Percentiles rank a stretch among this genome's conserved stretches.
Evolutionary conservation across 2,329 filamentous ascomycete genomes (phyloP).

Genomic region (Hymenoscyphus albidus): DNA sequence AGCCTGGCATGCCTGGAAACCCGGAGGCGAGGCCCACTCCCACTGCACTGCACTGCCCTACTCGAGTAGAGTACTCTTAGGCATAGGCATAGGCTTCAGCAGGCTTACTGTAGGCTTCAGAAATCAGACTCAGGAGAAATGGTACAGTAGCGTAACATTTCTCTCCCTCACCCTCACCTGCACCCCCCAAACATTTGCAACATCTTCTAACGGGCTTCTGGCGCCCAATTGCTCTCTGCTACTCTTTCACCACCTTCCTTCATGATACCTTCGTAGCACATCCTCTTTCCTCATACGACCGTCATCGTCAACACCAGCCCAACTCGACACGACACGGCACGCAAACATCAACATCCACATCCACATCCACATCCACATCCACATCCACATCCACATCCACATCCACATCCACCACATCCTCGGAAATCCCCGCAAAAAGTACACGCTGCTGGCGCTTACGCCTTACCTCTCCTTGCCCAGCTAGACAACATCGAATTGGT

Average conservation of each 20-base stretch:
- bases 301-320: background rate
- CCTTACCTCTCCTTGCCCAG: background rate
- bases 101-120: no score
- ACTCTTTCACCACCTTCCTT: background rate
- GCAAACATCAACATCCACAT: no score
- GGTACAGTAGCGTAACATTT: background rate
- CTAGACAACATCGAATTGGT: background rate
- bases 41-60: no score
- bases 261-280: background rate
- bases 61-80: no score
- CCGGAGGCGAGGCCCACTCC: background rate
- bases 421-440: conserved; percentile 2
- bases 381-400: background rate
- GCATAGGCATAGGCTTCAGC: no score
- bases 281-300: background rate
- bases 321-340: background rate
- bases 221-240: background rate
- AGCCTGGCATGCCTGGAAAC: no score
- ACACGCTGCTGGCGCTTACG: background rate
- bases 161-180: background rate
- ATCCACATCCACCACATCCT: background rate
- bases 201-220: background rate
- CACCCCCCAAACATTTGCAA: background rate
- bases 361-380: no score
- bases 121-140: background rate